Percentiles rank a stretch among this genome's conserved stretches.
These are phyloP conservation scores for Ustilago curta DNA, from an alignment of 1,284 basidiomycete species.

Conservation along the genomic window DNA sequence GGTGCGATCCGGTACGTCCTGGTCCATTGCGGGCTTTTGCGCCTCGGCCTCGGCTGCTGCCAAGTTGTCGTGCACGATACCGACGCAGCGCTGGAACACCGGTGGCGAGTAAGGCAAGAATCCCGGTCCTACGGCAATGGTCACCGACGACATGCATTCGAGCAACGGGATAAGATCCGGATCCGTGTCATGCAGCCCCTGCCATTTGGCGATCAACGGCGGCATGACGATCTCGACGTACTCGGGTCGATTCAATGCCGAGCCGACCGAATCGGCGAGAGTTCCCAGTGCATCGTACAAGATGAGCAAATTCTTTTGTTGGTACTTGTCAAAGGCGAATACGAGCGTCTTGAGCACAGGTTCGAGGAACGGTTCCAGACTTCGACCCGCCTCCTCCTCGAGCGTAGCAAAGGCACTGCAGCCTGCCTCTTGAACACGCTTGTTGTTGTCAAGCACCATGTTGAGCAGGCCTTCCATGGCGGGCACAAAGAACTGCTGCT, in stretches of 20 bases:
- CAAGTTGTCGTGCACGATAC: conserved; percentile 86
- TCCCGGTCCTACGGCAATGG: conserved; percentile 92
- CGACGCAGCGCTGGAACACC: conserved; percentile 90
- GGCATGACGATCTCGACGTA: conserved; percentile 98
- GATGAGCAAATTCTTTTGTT: conserved; percentile 99
- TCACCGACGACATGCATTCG: conserved; percentile 95
- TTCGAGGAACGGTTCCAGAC: conserved; percentile 91
- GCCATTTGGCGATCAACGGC: conserved; percentile 89
- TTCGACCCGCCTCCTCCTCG: conserved; percentile 93
- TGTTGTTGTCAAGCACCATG: conserved; percentile 99
- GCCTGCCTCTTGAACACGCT: conserved; percentile 98
- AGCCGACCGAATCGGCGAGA: conserved; percentile 92
- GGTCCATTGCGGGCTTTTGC: conserved; percentile 77
- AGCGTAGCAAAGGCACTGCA: conserved; percentile 98
- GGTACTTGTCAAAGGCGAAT: conserved; percentile 96
- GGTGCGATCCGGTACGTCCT: conserved; percentile 64
- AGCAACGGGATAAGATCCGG: conserved; percentile 89
- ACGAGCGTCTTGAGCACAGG: conserved; percentile 95
- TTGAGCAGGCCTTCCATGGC: conserved; percentile 97
- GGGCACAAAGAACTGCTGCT: conserved; percentile 89
- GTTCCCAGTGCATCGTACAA: conserved; percentile 98
- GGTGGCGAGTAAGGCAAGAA: conserved; percentile 90
- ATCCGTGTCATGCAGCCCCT: conserved; percentile 87
- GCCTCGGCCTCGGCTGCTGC: conserved; percentile 80
- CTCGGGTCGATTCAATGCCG: conserved; percentile 83